Conservation (phyloP, 1,284 basidiomycete genomes). For the Quambalaria eucalypti region DNA sequence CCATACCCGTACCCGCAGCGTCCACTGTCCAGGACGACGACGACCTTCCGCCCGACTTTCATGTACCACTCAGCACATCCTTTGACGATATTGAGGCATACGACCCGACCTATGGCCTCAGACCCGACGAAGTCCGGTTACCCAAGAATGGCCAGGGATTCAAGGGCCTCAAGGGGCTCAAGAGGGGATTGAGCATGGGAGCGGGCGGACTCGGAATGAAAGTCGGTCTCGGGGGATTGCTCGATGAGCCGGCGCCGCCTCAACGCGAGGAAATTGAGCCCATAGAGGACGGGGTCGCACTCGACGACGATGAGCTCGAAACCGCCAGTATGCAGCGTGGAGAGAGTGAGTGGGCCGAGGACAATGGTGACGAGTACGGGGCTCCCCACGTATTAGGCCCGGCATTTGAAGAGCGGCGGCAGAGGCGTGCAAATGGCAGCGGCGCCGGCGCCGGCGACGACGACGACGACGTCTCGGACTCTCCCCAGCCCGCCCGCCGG, state of each 20-base stretch:
- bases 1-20: not conserved
- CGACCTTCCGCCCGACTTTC: conserved; percentile 1
- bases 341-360: not conserved
- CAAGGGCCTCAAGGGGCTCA: conserved; percentile 59
- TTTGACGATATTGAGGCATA: conserved; percentile 63
- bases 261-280: not conserved
- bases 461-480: not conserved
- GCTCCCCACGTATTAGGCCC: too few species aligned
- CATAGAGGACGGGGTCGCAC: not conserved
- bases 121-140: conserved; percentile 57
- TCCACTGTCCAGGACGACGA: not conserved
- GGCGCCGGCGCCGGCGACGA: too few species aligned
- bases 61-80: conserved; percentile 9
- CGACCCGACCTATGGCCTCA: conserved; percentile 94
- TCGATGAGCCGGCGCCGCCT: not conserved
- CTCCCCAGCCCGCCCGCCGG: too few species aligned
- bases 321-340: not conserved
- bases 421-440: too few species aligned
- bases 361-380: conserved; percentile 5
- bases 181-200: not conserved
- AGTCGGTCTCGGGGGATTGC: not conserved
- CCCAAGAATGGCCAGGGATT: conserved; percentile 66
- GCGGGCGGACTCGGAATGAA: not conserved
- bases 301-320: not conserved
- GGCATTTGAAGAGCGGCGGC: too few species aligned